Percentiles rank a stretch among this genome's conserved stretches.
phyloP scores from a whole-genome alignment of 208 protist species.

The Leishmania major region DNA sequence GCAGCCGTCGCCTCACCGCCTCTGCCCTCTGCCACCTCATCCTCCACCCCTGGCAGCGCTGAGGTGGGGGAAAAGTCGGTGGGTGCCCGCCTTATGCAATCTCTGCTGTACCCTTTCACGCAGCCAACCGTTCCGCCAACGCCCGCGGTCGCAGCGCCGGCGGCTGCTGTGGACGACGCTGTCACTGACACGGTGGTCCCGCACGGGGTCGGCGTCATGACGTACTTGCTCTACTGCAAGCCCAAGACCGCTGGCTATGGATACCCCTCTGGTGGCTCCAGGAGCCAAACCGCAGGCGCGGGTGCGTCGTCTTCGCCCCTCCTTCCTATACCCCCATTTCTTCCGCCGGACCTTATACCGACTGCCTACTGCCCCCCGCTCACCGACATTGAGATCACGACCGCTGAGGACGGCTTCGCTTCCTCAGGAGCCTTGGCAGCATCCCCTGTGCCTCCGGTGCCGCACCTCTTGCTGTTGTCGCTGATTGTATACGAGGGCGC shows the following conservation, averaged over 20 bases:
- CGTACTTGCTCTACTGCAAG: slow-evolving; percentile 35
- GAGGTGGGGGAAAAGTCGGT: slow-evolving; percentile 17
- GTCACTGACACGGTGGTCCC: slow-evolving; percentile 3
- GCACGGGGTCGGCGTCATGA: slow-evolving; percentile 35
- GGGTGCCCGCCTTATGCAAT: slow-evolving; percentile 26
- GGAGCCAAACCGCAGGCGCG: not conserved
- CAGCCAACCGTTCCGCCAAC: not conserved
- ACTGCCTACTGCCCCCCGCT: slow-evolving; percentile 18
- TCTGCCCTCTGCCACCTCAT: not conserved
- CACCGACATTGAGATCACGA: slow-evolving; percentile 3
- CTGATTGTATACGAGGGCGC: slow-evolving; percentile 47
- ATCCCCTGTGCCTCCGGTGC: not conserved
- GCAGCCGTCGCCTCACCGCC: not conserved
- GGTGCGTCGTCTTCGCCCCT: not conserved
- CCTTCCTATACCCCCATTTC: slow-evolving; percentile 7
- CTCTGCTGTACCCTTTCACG: slow-evolving; percentile 30
- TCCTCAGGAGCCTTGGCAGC: not conserved
- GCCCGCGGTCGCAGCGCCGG: not conserved
- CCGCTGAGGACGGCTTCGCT: not conserved
- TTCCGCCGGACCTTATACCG: slow-evolving; percentile 21
- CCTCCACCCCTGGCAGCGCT: not conserved
- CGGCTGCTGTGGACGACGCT: not conserved
- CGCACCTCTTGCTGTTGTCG: slow-evolving; percentile 24
- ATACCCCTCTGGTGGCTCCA: not conserved
- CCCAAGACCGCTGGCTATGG: slow-evolving; percentile 15